phyloP scores from a whole-genome alignment of 78 protist genomes.

The Tieghemostelium lacteum region DNA sequence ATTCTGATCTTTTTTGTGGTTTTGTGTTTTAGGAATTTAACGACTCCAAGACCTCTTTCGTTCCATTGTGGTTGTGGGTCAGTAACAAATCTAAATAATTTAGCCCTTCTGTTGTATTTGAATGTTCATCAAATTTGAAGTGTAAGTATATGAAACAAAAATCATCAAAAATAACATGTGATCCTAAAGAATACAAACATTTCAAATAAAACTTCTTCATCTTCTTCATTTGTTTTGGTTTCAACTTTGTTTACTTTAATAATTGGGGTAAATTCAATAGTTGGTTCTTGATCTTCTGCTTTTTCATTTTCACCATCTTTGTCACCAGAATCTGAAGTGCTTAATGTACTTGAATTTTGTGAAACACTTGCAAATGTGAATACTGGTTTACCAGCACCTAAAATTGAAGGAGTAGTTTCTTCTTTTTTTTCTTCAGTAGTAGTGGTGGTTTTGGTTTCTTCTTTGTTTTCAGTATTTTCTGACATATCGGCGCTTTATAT shows the following conservation, averaged over 20 bases:
- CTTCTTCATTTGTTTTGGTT: conserved; percentile 56
- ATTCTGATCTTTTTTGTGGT: conserved; percentile 83
- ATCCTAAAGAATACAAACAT: no score
- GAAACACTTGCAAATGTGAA: neutral
- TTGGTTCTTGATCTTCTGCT: conserved; percentile 49
- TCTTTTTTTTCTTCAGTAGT: conserved; percentile 6
- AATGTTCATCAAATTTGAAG: no score
- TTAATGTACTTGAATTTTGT: neutral
- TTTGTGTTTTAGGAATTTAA: conserved; percentile 90
- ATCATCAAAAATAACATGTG: no score
- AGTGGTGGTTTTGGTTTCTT: neutral
- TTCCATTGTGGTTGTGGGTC: conserved; percentile 88
- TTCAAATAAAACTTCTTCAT: conserved; percentile 57
- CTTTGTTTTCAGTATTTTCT: conserved; percentile 11
- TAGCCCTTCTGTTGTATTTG: conserved; percentile 81
- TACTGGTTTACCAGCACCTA: no score
- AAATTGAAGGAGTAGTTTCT: neutral
- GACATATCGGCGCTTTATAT: neutral
- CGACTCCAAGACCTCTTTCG: conserved; percentile 94
- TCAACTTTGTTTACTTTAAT: conserved; percentile 20
- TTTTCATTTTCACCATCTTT: neutral
- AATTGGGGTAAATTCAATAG: conserved; percentile 36
- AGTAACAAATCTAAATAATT: conserved; percentile 85
- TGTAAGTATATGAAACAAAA: no score
- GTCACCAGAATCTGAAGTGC: neutral